phyloP scores from a whole-genome alignment of 768 basidiomycete genomes.

The Macrolepiota dolichaula region DNA sequence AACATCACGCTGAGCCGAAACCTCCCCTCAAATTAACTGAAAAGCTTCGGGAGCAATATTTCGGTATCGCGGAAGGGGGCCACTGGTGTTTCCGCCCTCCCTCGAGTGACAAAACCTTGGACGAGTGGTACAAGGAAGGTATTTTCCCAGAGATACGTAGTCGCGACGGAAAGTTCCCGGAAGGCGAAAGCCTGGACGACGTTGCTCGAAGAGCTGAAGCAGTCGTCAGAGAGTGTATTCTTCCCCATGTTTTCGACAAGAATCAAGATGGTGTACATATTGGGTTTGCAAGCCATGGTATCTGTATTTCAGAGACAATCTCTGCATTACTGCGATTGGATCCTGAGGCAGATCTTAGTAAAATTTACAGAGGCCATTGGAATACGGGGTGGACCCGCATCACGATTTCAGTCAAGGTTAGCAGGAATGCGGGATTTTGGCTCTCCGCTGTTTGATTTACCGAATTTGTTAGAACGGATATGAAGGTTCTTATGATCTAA shows the following conservation, averaged over 20 bases:
- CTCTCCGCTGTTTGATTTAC: background rate
- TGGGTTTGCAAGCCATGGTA: constrained; percentile 71
- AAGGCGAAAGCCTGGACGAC: constrained; percentile 66
- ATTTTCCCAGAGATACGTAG: constrained; percentile 51
- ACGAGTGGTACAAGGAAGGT: constrained; percentile 44
- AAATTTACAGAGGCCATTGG: constrained; percentile 42
- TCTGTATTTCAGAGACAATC: constrained; percentile 64
- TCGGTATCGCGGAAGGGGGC: constrained; percentile 69
- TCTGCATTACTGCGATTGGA: constrained; percentile 50
- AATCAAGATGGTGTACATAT: constrained; percentile 37
- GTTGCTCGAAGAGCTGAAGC: constrained; percentile 50
- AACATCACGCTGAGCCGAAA: constrained; percentile 47
- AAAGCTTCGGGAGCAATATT: constrained; percentile 67
- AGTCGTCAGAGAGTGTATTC: constrained; percentile 49
- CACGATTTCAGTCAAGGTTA: constrained; percentile 44
- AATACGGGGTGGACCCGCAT: constrained; percentile 79
- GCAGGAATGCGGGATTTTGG: constrained; percentile 20
- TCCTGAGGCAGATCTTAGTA: constrained; percentile 38
- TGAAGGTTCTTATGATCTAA: background rate
- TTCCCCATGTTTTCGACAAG: constrained; percentile 50
- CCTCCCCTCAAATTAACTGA: constrained; percentile 52
- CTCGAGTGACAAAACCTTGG: constrained; percentile 24
- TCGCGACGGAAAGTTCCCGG: constrained; percentile 55
- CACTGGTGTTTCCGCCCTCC: constrained; percentile 39
- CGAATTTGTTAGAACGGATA: background rate